Base-by-base conservation (phyloP, 148 eudicot genomes). In the Amaranthus palmeri region DNA sequence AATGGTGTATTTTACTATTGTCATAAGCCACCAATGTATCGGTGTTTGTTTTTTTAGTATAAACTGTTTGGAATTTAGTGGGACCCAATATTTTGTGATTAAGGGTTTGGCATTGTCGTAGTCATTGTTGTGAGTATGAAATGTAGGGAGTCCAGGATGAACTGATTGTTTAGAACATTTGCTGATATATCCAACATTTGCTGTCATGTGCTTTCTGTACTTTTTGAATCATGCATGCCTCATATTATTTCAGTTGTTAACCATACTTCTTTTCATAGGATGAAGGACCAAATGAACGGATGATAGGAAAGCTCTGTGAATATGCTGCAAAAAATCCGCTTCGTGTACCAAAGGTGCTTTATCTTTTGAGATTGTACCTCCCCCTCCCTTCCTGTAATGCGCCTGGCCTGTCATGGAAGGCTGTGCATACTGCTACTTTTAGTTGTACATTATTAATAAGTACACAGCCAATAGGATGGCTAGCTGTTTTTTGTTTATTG, bases 261-360 rank as follows among this genome's bases (percentile, higher is more conserved):
- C 11, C 46, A 60, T 68, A 41, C 67, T 57, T 51, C 17, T 72
- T 79, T 69, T 75, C 43, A 46, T 75, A 95, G 99, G 96, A 91
- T 68, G 97, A 84, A 76, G 90, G 82, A 76, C 89, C 91, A 67
- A 95, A 89, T 87, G 93, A 88, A 10, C 80, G 97, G 76, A 95
- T 80, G 86, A 95, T 95, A 71, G 93, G 93, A 51, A 95, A 95
- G 85, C 86, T 95, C 1, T 92, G 93, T 76, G 99, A 95, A 73
- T 95, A 95, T 85, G 99, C 97, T 66, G 79, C 90, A 17, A 95
- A 86, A 79, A 95, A 95, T 79, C 99, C 99, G 36, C 71, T 95
- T 72, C 97, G 99, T 9, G 84, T 92, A 46, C 99, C 97, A 13
- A 95, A 92, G 99, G 99, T 95, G 84, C 69, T 60, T 43, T 54